Percentiles rank a stretch among this genome's conserved stretches.
phyloP scores from a whole-genome alignment of 345 rosid genomes.

The Leavenworthia alabamica region DNA sequence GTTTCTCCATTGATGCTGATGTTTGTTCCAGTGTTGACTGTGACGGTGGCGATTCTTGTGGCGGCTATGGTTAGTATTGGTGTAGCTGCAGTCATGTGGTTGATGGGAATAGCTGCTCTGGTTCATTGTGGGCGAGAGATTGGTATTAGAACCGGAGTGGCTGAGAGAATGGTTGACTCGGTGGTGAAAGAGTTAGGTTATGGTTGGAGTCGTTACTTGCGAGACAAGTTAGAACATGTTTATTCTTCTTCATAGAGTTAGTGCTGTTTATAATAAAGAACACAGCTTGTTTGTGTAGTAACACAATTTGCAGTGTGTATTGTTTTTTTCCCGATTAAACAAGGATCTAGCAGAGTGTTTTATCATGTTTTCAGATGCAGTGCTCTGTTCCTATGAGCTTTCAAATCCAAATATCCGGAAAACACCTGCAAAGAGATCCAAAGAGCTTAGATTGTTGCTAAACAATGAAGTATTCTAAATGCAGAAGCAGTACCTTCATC shows the following conservation, averaged over 20 bases:
- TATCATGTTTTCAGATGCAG: background rate
- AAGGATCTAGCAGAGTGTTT: background rate
- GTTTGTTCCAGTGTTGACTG: constrained; percentile 35
- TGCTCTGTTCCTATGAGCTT: constrained; percentile 37
- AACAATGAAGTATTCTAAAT: background rate
- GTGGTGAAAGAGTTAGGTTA: too few species aligned
- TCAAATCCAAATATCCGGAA: constrained; percentile 88
- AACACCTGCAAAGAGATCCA: constrained; percentile 53
- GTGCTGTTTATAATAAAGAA: constrained; percentile 18
- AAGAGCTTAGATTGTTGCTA: background rate
- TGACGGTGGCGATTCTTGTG: constrained; percentile 19
- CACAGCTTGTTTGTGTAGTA: constrained; percentile 18
- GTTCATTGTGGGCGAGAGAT: too few species aligned
- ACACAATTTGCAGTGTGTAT: background rate
- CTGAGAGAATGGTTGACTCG: too few species aligned
- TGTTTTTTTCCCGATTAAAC: background rate
- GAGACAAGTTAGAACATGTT: too few species aligned
- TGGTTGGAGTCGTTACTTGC: too few species aligned
- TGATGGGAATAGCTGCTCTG: too few species aligned
- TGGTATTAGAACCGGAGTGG: too few species aligned
- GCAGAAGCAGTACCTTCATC: constrained; percentile 76
- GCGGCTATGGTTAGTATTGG: constrained; percentile 30
- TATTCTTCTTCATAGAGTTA: background rate
- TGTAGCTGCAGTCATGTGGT: too few species aligned
- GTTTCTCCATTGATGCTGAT: constrained; percentile 37